These are phyloP conservation scores for Lepidium africanum DNA, from an alignment of 345 rosid species.

Conservation along the genomic window DNA sequence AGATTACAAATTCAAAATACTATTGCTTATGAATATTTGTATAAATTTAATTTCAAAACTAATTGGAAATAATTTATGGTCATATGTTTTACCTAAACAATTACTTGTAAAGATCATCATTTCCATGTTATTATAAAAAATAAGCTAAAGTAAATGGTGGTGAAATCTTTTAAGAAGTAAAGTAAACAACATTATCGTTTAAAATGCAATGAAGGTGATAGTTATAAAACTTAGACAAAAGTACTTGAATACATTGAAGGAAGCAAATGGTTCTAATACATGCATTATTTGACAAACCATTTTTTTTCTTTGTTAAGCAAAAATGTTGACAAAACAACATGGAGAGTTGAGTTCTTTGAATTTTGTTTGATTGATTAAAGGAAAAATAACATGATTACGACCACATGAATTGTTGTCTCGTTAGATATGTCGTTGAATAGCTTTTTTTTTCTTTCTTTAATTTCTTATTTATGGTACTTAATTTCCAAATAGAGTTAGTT, in stretches of 20 bases:
- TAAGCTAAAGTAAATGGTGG: neutral
- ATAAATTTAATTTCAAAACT: too few species aligned
- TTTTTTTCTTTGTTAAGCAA: neutral
- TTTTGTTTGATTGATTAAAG: neutral
- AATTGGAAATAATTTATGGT: too few species aligned
- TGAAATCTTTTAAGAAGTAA: neutral
- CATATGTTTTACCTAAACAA: too few species aligned
- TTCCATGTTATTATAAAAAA: neutral
- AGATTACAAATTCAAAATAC: too few species aligned
- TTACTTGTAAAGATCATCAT: neutral
- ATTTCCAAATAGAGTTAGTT: too few species aligned
- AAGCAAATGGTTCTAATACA: neutral
- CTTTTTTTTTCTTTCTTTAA: too few species aligned
- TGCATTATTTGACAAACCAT: conserved; percentile 16
- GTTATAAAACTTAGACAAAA: conserved; percentile 1
- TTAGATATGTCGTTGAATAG: too few species aligned
- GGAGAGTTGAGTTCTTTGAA: conserved; percentile 7
- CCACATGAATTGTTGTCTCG: neutral
- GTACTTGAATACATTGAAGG: conserved; percentile 21
- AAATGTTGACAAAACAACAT: conserved; percentile 7
- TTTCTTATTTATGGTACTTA: too few species aligned
- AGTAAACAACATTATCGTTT: neutral
- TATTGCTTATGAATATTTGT: too few species aligned
- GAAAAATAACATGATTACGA: neutral
- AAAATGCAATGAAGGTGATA: neutral